Base-by-base conservation (phyloP, 1,284 basidiomycete genomes). In the Athelia sp. region DNA sequence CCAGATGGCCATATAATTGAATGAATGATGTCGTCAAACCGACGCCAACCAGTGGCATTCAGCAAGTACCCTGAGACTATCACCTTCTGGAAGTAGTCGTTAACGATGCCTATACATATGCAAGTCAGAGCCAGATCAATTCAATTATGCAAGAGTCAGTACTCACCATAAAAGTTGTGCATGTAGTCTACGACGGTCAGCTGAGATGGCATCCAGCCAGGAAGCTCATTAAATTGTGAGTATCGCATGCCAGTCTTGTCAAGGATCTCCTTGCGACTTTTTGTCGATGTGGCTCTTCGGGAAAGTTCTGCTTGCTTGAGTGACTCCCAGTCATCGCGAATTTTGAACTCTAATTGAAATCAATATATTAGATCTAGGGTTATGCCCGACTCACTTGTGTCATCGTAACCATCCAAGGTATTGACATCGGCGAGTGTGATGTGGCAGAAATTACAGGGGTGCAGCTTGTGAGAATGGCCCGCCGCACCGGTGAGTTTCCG, bases 1-100 rank as follows among this genome's bases (percentile, higher is more conserved):
- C 62, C 59, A 22, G 58, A 61, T 11, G 64, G 68, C 68, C 66
- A 68, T 18, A 42, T 19, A 18, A 66, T 54, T 0, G 35, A 46
- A 35, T 63, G 62, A n/a, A 67, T 52, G 9, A 57, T 31, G 0
- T 50, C 43, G 40, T 68, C 59, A 46, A 63, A 58, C 6, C 26
- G 49, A 45, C 49, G 45, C 23, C 36, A 40, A 29, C 56, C 53
- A 24, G 45, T 13, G 18, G 61, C 61, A 14, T 50, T 46, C 21
- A 60, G 58, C 60, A 61, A 57, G 46, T 64, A 54, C 0, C 49
- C 51, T 11, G 51, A 49, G 45, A 63, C 60, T 0, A 66, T 34
- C 18, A 63, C 50, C 13, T 54, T 21, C 3, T 32, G 59, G 23
- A 56, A 64, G 21, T 63, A 53, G 43, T 56, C 50, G 15, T 50